These are phyloP conservation scores for Fraxinus greggii DNA, from an alignment of 305 asterid genomes.

Conservation along the genomic window DNA sequence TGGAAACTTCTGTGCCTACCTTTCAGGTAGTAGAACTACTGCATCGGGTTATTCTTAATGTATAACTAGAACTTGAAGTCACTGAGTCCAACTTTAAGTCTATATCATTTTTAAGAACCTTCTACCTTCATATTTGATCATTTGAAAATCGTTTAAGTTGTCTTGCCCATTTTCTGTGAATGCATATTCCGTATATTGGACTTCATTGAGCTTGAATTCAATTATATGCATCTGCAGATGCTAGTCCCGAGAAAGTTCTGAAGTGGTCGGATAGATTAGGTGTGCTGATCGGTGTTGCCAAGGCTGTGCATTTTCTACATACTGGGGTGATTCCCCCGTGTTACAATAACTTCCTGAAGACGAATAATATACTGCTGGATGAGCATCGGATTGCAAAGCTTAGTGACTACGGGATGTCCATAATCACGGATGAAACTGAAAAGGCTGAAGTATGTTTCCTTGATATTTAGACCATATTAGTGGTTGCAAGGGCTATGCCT, in stretches of 20 bases:
- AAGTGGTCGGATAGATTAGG: constrained; percentile 88
- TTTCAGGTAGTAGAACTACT: constrained; percentile 55
- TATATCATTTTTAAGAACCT: neutral
- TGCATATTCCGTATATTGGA: neutral
- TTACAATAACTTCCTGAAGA: constrained; percentile 62
- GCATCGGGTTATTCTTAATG: neutral
- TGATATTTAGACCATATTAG: constrained; percentile 9
- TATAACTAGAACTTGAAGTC: neutral
- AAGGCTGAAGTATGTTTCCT: constrained; percentile 47
- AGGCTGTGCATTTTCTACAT: constrained; percentile 90
- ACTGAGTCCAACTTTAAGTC: neutral
- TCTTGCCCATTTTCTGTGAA: neutral
- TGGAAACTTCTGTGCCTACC: constrained; percentile 71
- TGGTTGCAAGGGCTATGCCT: constrained; percentile 27
- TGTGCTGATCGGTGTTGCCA: constrained; percentile 74
- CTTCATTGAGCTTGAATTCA: constrained; percentile 18
- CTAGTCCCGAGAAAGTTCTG: constrained; percentile 54
- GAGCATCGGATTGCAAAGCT: constrained; percentile 81
- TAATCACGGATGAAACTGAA: constrained; percentile 66
- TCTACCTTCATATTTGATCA: neutral
- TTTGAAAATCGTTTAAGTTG: neutral
- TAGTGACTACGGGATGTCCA: constrained; percentile 90
- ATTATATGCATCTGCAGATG: constrained; percentile 44
- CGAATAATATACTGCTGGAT: constrained; percentile 73
- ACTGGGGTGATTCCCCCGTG: constrained; percentile 86